Percentiles rank a stretch among this genome's conserved stretches.
Evolutionary conservation across 495 filamentous ascomycete species (phyloP).

Genomic region (Aspergillus biplanus): DNA sequence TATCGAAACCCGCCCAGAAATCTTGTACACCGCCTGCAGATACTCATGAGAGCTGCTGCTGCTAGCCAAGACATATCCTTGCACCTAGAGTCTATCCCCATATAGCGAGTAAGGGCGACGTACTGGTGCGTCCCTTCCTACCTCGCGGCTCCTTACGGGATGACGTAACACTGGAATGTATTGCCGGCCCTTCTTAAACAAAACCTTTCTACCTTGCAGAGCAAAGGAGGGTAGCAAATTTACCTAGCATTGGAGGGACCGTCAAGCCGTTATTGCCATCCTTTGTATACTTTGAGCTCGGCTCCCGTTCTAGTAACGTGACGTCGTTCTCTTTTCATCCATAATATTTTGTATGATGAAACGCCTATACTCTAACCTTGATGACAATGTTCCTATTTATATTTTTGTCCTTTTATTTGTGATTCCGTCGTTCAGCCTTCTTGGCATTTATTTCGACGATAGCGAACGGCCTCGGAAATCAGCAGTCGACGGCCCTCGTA

Average conservation of each 20-base stretch:
- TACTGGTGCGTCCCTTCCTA: not conserved
- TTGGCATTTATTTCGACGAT: conserved; percentile 32
- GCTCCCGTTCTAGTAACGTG: conserved; percentile 10
- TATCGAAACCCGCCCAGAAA: not conserved
- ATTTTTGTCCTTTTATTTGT: conserved; percentile 39
- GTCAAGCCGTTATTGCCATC: no score
- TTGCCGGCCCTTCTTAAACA: not conserved
- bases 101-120: not conserved
- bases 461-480: conserved; percentile 23
- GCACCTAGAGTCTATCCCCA: not conserved
- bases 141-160: conserved; percentile 3
- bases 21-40: conserved; percentile 2
- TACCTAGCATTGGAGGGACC: no score
- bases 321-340: conserved; percentile 25
- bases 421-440: conserved; percentile 35
- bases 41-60: not conserved
- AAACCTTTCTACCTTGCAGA: not conserved
- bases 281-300: not conserved
- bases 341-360: conserved; percentile 36
- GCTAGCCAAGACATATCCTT: no score
- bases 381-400: conserved; percentile 37
- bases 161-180: conserved; percentile 25
- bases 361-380: conserved; percentile 29
- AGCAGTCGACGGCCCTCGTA: conserved; percentile 8
- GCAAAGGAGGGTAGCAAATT: not conserved